Conservation (phyloP, 306 rosid species). For the Quercus bicolor region DNA sequence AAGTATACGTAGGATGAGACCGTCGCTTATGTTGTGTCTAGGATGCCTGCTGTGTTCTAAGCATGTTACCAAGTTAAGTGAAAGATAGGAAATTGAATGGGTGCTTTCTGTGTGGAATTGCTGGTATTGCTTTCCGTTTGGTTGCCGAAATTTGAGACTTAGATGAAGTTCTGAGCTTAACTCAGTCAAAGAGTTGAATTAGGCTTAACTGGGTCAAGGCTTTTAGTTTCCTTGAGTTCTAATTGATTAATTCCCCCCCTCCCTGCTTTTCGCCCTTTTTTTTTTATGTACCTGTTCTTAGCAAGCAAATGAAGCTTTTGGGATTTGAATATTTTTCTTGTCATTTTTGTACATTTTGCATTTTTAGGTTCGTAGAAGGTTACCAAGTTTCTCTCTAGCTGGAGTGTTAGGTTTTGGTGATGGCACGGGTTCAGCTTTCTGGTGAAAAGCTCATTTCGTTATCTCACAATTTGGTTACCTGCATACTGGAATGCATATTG, state of each 20-base stretch:
- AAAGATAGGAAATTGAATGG: background rate
- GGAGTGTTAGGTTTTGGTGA: constrained; percentile 89
- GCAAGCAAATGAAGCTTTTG: background rate
- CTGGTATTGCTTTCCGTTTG: background rate
- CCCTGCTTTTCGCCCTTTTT: background rate
- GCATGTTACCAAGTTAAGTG: constrained; percentile 73
- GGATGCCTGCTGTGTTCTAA: constrained; percentile 97
- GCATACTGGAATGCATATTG: constrained; percentile 12
- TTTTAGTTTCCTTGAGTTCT: constrained; percentile 9
- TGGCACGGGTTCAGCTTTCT: constrained; percentile 93
- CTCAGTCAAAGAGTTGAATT: background rate
- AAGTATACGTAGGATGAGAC: constrained; percentile 71
- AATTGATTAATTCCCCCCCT: background rate
- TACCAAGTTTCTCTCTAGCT: constrained; percentile 79
- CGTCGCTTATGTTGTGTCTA: constrained; percentile 76
- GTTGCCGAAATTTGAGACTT: background rate
- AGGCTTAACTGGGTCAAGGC: background rate
- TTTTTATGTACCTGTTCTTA: background rate
- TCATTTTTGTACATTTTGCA: background rate
- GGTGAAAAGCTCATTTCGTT: constrained; percentile 48
- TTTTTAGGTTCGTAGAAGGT: constrained; percentile 67
- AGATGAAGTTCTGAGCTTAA: background rate
- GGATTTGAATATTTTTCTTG: background rate
- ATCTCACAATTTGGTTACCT: background rate
- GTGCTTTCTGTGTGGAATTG: background rate